A percentile compares a stretch with the other conserved stretches of the same genome.
phyloP scores from a whole-genome alignment of 371 early-diverging fungal species.

The Catenaria anguillulae region DNA sequence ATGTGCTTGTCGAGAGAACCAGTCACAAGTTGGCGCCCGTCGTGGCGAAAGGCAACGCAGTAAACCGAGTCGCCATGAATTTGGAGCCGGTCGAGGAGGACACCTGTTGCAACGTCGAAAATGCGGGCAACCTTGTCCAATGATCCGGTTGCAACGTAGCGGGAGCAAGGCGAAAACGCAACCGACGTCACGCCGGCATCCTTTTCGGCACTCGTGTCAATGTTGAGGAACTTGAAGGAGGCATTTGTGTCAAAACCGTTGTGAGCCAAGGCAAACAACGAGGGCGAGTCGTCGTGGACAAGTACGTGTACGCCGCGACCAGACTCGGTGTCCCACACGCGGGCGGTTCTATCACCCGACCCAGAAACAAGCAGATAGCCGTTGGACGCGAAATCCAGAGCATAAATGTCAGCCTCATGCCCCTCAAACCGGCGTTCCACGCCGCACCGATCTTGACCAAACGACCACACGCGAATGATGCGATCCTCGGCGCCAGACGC shows the following conservation, averaged over 20 bases:
- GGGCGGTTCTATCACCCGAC: constrained; percentile 81
- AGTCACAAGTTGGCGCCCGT: constrained; percentile 50
- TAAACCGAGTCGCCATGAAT: constrained; percentile 96
- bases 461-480: constrained; percentile 60
- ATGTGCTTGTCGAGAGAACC: constrained; percentile 39
- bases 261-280: background rate
- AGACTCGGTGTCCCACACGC: constrained; percentile 73
- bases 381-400: constrained; percentile 86
- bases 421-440: constrained; percentile 29
- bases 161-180: constrained; percentile 71
- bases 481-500: constrained; percentile 97
- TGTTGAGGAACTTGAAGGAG: background rate
- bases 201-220: constrained; percentile 26
- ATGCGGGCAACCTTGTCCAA: constrained; percentile 86
- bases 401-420: constrained; percentile 94
- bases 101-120: constrained; percentile 75
- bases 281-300: constrained; percentile 50
- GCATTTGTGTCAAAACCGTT: constrained; percentile 5
- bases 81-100: constrained; percentile 69
- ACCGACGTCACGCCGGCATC: constrained; percentile 92
- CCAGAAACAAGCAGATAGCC: constrained; percentile 85
- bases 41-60: constrained; percentile 88
- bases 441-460: constrained; percentile 2
- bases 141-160: constrained; percentile 73
- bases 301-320: constrained; percentile 56